phyloP scores from a whole-genome alignment of 2,329 filamentous ascomycete genomes.

The Xylaria sp. region DNA sequence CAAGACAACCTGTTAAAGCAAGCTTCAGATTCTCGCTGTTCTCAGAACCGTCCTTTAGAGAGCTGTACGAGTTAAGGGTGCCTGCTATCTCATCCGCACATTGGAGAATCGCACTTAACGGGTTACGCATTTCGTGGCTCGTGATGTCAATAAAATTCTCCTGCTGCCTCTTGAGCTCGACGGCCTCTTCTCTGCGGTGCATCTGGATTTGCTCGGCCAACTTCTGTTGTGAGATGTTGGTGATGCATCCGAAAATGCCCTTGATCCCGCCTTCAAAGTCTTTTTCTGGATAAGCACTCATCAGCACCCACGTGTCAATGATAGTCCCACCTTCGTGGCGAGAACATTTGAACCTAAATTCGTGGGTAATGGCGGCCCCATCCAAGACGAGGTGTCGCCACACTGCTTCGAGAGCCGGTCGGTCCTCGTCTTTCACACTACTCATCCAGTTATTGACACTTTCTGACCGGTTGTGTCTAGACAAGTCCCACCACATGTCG shows the following conservation, averaged over 20 bases:
- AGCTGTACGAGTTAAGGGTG: slow-evolving; percentile 52
- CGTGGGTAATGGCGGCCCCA: slow-evolving; percentile 68
- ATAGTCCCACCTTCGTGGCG: slow-evolving; percentile 65
- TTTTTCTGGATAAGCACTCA: slow-evolving; percentile 77
- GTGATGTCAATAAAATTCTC: slow-evolving; percentile 78
- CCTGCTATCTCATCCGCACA: slow-evolving; percentile 74
- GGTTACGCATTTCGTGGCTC: slow-evolving; percentile 78
- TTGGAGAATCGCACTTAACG: slow-evolving; percentile 74
- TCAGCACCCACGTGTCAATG: slow-evolving; percentile 76
- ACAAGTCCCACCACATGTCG: slow-evolving; percentile 77
- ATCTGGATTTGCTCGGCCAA: slow-evolving; percentile 82
- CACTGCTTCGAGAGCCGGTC: slow-evolving; percentile 59
- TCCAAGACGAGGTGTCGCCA: slow-evolving; percentile 68
- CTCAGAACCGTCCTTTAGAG: slow-evolving; percentile 45
- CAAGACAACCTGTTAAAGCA: slow-evolving; percentile 61
- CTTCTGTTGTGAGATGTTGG: slow-evolving; percentile 86
- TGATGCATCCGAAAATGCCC: slow-evolving; percentile 80
- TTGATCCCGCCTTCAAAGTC: slow-evolving; percentile 68
- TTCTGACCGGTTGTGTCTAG: slow-evolving; percentile 65
- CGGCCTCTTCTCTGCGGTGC: slow-evolving; percentile 77
- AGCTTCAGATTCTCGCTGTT: slow-evolving; percentile 51
- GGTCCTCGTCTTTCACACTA: slow-evolving; percentile 71
- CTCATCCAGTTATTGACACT: slow-evolving; percentile 74
- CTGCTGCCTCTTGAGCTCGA: slow-evolving; percentile 76
- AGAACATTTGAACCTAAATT: slow-evolving; percentile 76